These are phyloP conservation scores for Candida glaebosa DNA, from an alignment of 805 yeast genomes.

Conservation along the genomic window DNA sequence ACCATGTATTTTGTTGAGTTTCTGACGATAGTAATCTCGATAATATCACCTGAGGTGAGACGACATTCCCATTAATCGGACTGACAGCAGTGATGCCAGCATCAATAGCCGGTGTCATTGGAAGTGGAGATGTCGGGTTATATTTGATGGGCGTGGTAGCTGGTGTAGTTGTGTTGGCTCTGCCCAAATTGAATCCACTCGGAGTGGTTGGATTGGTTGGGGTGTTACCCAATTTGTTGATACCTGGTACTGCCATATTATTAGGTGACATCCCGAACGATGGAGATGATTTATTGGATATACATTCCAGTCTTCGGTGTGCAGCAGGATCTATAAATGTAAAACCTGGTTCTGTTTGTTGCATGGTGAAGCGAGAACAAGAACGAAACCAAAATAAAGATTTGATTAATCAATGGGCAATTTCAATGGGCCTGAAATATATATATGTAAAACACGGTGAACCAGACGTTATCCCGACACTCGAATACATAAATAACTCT, in stretches of 20 bases:
- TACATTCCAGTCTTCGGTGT: background rate
- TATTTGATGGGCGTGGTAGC: background rate
- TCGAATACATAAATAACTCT: background rate
- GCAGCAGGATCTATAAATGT: constrained; percentile 3
- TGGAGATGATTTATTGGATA: background rate
- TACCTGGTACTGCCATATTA: background rate
- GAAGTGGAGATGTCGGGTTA: background rate
- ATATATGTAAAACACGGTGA: constrained; percentile 1
- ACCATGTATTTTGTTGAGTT: constrained; percentile 28
- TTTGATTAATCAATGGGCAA: background rate
- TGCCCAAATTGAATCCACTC: background rate
- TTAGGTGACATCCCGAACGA: background rate
- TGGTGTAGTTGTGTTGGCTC: background rate
- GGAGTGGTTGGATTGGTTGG: background rate
- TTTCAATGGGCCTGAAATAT: background rate
- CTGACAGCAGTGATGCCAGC: background rate
- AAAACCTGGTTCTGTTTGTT: constrained; percentile 1
- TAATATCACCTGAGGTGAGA: background rate
- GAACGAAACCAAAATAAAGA: constrained; percentile 19
- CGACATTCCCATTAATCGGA: constrained; percentile 1
- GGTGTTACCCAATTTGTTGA: background rate
- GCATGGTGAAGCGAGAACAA: constrained; percentile 6
- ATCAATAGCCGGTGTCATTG: constrained; percentile 1
- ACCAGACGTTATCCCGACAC: background rate
- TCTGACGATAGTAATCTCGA: constrained; percentile 20